Conservation (phyloP, 1,139 yeast species). For the Debaryomyces robertsiae region DNA sequence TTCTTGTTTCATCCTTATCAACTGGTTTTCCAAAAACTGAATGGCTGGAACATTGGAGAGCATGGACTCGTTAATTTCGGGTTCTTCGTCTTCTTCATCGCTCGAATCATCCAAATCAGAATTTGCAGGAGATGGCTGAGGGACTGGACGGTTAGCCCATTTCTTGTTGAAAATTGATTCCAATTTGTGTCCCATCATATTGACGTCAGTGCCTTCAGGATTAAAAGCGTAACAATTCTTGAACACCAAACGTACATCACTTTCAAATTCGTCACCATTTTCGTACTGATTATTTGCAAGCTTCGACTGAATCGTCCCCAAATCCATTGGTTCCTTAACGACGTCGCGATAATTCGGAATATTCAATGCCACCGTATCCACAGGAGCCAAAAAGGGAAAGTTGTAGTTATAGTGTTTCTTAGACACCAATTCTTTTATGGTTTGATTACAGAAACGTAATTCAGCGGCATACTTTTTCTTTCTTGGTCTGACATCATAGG, state of each 20-base stretch:
- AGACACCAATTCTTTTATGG: conserved; percentile 76
- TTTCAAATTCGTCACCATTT: conserved; percentile 83
- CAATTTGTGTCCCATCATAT: conserved; percentile 90
- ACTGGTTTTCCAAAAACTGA: conserved; percentile 82
- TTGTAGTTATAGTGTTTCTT: conserved; percentile 84
- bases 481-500: conserved; percentile 87
- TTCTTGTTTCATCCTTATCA: conserved; percentile 83
- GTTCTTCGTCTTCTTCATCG: conserved; percentile 61
- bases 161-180: conserved; percentile 84
- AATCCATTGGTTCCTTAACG: conserved; percentile 93
- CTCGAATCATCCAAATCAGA: conserved; percentile 37
- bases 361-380: conserved; percentile 91
- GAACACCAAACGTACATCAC: conserved; percentile 80
- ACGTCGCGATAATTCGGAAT: conserved; percentile 87
- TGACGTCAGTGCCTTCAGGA: conserved; percentile 95
- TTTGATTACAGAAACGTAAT: conserved; percentile 79
- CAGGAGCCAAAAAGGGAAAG: conserved; percentile 91
- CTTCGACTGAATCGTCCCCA: conserved; percentile 80
- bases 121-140: conserved; percentile 55
- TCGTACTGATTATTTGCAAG: conserved; percentile 85
- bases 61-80: conserved; percentile 71
- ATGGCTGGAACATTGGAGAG: conserved; percentile 84
- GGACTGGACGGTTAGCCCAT: conserved; percentile 88
- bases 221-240: conserved; percentile 88
- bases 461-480: conserved; percentile 92